Evolutionary conservation across 2,329 filamentous ascomycete genomes (phyloP).

Genomic region (Fusarium palustre): DNA sequence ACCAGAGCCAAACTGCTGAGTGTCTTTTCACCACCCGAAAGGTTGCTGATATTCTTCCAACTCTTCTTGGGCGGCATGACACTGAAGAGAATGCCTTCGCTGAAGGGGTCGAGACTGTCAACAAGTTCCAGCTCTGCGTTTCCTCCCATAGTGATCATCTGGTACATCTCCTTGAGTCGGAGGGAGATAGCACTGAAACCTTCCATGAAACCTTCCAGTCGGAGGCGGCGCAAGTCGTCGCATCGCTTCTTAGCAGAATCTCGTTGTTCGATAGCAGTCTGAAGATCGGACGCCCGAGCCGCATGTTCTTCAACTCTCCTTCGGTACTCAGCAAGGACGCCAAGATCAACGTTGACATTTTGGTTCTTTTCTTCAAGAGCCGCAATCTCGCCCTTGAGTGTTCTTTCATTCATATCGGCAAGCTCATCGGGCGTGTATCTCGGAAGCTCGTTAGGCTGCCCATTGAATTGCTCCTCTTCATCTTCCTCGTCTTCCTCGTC

Average conservation of each 20-base stretch:
- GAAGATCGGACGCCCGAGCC: conserved; percentile 84
- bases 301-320: conserved; percentile 86
- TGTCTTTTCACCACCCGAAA: conserved; percentile 97
- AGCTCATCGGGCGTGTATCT: conserved; percentile 80
- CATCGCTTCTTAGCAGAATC: conserved; percentile 92
- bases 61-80: conserved; percentile 99
- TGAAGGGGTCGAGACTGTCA: conserved; percentile 95
- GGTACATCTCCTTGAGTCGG: conserved; percentile 98
- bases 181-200: conserved; percentile 95
- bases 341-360: conserved; percentile 87
- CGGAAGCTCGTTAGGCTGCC: conserved; percentile 72
- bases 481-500: conserved; percentile 45
- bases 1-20: conserved; percentile 91
- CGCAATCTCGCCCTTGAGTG: conserved; percentile 71
- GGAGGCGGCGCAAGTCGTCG: conserved; percentile 89
- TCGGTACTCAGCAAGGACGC: conserved; percentile 89
- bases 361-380: conserved; percentile 77
- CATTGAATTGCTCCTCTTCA: conserved; percentile 43
- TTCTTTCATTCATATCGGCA: conserved; percentile 72
- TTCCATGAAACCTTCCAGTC: conserved; percentile 97
- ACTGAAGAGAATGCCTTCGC: conserved; percentile 94
- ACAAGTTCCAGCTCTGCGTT: conserved; percentile 98
- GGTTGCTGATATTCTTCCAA: conserved; percentile 98
- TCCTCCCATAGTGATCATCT: conserved; percentile 99
- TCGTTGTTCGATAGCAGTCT: conserved; percentile 78